Evolutionary conservation across 1,139 yeast species (phyloP).

Genomic region (Casaregolazyma lundiana): DNA sequence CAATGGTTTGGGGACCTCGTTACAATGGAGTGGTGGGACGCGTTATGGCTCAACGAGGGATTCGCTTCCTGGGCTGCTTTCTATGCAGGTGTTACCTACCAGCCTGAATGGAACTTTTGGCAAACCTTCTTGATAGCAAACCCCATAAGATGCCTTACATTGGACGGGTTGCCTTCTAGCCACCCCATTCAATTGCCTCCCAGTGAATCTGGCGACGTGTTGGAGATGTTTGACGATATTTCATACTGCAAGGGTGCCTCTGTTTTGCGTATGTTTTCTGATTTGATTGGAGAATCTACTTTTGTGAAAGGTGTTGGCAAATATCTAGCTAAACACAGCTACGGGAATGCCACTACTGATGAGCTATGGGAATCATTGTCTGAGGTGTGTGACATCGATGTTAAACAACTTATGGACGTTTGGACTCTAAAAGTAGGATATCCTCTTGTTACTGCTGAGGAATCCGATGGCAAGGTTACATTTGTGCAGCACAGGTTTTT

Average conservation of each 20-base stretch:
- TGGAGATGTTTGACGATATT: constrained; percentile 73
- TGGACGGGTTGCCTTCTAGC: constrained; percentile 68
- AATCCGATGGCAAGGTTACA: constrained; percentile 31
- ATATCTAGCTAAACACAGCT: constrained; percentile 54
- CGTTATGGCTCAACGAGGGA: constrained; percentile 78
- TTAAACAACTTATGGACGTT: constrained; percentile 47
- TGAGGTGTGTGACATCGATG: constrained; percentile 52
- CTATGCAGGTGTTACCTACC: constrained; percentile 66
- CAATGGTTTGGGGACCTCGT: constrained; percentile 84
- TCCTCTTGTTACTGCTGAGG: constrained; percentile 51
- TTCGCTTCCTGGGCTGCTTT: constrained; percentile 67
- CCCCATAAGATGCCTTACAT: constrained; percentile 56
- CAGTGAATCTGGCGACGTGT: constrained; percentile 65
- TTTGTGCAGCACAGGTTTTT: constrained; percentile 54
- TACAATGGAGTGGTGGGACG: constrained; percentile 87
- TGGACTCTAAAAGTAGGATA: constrained; percentile 67
- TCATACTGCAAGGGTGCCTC: constrained; percentile 78
- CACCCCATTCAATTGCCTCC: constrained; percentile 80
- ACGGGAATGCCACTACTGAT: constrained; percentile 55
- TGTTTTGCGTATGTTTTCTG: constrained; percentile 63
- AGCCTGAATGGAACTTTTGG: constrained; percentile 73
- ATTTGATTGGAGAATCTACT: constrained; percentile 59
- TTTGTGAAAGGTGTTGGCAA: constrained; percentile 68
- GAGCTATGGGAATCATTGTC: constrained; percentile 58
- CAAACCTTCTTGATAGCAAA: constrained; percentile 58